phyloP scores from a whole-genome alignment of 805 yeast species.

The Candida silvatica region DNA sequence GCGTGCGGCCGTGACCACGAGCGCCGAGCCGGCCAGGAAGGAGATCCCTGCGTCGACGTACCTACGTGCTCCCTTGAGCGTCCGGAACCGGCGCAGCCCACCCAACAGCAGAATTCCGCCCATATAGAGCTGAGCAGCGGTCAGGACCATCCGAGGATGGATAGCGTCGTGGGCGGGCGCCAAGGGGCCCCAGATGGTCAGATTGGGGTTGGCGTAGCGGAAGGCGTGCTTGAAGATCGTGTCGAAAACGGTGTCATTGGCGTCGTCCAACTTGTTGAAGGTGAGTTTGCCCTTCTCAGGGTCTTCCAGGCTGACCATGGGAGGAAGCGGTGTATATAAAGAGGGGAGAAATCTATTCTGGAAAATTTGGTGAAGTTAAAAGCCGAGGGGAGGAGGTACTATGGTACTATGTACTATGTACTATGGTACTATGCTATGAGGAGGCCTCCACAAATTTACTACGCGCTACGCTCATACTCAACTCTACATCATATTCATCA shows the following conservation, averaged over 20 bases:
- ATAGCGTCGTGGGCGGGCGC: constrained; percentile 28
- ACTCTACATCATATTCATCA: no score
- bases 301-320: constrained; percentile 2
- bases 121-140: constrained; percentile 17
- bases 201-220: constrained; percentile 21
- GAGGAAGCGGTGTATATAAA: neutral
- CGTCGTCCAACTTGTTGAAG: constrained; percentile 17
- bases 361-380: no score
- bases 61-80: constrained; percentile 3
- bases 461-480: no score
- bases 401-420: neutral
- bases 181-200: constrained; percentile 24
- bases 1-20: constrained; percentile 8
- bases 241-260: constrained; percentile 13
- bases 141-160: constrained; percentile 16
- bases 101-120: constrained; percentile 13
- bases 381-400: neutral
- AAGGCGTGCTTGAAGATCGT: constrained; percentile 14
- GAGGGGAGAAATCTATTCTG: neutral
- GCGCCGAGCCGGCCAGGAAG: constrained; percentile 11
- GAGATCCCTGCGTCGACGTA: constrained; percentile 6
- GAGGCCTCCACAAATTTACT: no score
- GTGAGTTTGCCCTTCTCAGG: constrained; percentile 3
- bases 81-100: constrained; percentile 6
- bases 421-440: no score